Conservation (phyloP, 257 asterid species). For the Solanum paucissectum region DNA sequence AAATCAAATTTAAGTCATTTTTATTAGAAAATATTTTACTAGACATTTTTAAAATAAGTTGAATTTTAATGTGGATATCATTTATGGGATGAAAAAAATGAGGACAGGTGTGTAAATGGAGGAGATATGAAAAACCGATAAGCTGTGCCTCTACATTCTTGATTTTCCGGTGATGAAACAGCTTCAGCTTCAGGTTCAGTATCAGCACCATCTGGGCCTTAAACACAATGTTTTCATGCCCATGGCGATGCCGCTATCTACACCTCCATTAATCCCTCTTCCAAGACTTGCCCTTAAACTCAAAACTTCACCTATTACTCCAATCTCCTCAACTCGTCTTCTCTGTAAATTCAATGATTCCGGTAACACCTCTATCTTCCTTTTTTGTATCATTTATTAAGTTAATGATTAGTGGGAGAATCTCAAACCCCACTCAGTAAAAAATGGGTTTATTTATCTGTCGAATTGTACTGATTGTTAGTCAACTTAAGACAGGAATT, state of each 20-base stretch:
- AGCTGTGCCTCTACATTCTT: neutral
- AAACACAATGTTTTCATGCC: neutral
- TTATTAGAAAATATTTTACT: no score
- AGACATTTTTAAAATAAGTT: no score
- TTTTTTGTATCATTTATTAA: neutral
- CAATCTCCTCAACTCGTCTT: neutral
- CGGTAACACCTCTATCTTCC: neutral
- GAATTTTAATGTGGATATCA: no score
- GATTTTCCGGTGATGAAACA: neutral
- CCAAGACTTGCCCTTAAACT: neutral
- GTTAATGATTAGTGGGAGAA: neutral
- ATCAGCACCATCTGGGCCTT: neutral
- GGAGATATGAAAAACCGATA: neutral
- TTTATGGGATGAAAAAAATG: no score
- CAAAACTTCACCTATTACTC: neutral
- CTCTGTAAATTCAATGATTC: slow-evolving; percentile 3
- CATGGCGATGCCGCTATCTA: neutral
- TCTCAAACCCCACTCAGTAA: neutral
- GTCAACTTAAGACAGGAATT: neutral
- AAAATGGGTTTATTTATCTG: neutral
- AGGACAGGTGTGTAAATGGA: neutral
- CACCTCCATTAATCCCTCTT: neutral
- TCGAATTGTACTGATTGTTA: neutral
- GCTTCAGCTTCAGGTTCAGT: neutral
- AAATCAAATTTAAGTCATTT: no score